Evolutionary conservation across 2,329 filamentous ascomycete genomes (phyloP).

Genomic region (Fusarium cicatricum): DNA sequence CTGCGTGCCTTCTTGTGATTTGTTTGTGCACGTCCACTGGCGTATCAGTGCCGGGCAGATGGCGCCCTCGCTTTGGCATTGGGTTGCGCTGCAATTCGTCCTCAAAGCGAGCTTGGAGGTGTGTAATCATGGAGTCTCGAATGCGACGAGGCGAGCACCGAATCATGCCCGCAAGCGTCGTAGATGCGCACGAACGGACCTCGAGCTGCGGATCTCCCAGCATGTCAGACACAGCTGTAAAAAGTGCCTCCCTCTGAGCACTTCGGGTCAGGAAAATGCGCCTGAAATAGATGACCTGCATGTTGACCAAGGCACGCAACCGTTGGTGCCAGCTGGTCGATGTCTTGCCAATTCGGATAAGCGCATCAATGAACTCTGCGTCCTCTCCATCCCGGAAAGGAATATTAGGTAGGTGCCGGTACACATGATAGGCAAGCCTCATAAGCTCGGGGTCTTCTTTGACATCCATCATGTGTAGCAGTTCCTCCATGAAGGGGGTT

Average conservation of each 20-base stretch:
- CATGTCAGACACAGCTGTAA: slow-evolving; percentile 96
- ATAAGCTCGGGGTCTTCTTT: slow-evolving; percentile 98
- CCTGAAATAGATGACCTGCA: slow-evolving; percentile 98
- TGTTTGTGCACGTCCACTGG: slow-evolving; percentile 76
- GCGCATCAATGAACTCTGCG: slow-evolving; percentile 80
- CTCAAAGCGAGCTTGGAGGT: slow-evolving; percentile 82
- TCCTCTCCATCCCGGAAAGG: slow-evolving; percentile 90
- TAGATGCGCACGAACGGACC: slow-evolving; percentile 90
- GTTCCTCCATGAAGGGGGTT: slow-evolving; percentile 85
- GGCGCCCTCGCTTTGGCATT: slow-evolving; percentile 76
- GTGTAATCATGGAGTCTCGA: slow-evolving; percentile 78
- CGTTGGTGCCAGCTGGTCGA: slow-evolving; percentile 95
- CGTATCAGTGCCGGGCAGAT: slow-evolving; percentile 71
- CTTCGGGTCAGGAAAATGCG: slow-evolving; percentile 86
- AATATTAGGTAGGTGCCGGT: slow-evolving; percentile 94
- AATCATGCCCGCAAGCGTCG: slow-evolving; percentile 96
- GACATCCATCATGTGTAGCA: slow-evolving; percentile 99
- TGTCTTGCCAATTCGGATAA: slow-evolving; percentile 87
- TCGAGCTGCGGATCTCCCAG: slow-evolving; percentile 90
- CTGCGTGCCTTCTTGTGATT: slow-evolving; percentile 84
- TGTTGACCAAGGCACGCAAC: slow-evolving; percentile 93
- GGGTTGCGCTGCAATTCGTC: slow-evolving; percentile 82
- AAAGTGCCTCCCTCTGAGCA: slow-evolving; percentile 79
- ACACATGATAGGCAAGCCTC: slow-evolving; percentile 93
- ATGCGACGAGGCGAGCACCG: slow-evolving; percentile 87